These are phyloP conservation scores for Ophiorrhiza pumila DNA, from an alignment of 257 asterid genomes.

Conservation along the genomic window DNA sequence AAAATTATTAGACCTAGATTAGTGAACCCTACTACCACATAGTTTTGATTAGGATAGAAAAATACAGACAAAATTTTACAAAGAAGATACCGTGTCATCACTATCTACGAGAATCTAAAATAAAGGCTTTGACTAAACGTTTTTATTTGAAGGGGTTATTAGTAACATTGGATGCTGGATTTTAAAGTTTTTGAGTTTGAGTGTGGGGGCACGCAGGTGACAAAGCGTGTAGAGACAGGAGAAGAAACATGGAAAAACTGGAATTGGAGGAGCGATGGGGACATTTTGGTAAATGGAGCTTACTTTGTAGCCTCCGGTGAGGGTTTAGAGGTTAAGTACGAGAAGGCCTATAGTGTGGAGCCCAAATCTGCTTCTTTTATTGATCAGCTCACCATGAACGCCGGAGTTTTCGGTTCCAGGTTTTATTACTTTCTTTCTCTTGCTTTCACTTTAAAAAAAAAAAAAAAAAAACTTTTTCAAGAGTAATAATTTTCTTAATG, in stretches of 20 bases:
- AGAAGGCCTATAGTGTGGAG: constrained; percentile 35
- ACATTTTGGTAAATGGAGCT: constrained; percentile 39
- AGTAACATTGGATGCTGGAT: constrained; percentile 19
- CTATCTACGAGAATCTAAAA: no score
- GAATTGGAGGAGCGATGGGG: constrained; percentile 46
- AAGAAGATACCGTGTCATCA: no score
- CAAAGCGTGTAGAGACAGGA: constrained; percentile 35
- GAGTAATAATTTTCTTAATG: no score
- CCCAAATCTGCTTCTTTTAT: constrained; percentile 34
- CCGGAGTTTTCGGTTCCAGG: constrained; percentile 37
- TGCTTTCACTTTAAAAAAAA: not conserved
- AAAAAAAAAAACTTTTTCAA: no score
- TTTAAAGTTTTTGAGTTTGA: not conserved
- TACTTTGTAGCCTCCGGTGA: constrained; percentile 37
- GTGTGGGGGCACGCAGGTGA: constrained; percentile 21
- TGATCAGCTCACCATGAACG: constrained; percentile 32
- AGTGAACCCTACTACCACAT: no score
- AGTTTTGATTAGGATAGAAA: no score
- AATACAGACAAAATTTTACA: no score
- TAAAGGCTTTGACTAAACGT: no score
- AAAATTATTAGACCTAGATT: no score
- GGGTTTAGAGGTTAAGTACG: constrained; percentile 29
- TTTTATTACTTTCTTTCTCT: not conserved
- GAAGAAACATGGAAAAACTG: constrained; percentile 27
- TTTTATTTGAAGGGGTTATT: no score